Conservation (phyloP, 1,284 basidiomycete species). For the Trichosporon faecale region DNA sequence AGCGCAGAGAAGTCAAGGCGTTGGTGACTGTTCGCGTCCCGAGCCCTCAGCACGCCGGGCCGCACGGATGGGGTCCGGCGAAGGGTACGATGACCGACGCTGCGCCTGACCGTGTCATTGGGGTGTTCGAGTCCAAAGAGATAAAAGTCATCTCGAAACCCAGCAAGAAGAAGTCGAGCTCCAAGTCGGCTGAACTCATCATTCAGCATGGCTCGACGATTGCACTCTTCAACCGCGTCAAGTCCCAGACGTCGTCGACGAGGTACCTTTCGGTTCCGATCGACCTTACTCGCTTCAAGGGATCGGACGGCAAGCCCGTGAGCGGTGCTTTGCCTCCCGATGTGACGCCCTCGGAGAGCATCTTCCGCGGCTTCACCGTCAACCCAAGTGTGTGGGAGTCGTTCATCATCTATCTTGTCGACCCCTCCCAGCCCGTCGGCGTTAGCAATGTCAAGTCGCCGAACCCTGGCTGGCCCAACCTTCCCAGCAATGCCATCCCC, state of each 20-base stretch:
- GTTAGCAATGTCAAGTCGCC: conserved; percentile 73
- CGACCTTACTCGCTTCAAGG: conserved; percentile 81
- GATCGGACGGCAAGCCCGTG: conserved; percentile 79
- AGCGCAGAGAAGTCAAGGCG: conserved; percentile 76
- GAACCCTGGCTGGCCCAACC: conserved; percentile 59
- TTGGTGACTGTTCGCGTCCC: conserved; percentile 84
- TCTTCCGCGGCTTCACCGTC: conserved; percentile 51
- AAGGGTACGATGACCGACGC: conserved; percentile 60
- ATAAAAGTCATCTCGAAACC: conserved; percentile 98
- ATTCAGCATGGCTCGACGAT: conserved; percentile 94
- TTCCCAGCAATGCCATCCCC: conserved; percentile 80
- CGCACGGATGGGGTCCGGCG: conserved; percentile 30
- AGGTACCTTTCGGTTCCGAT: conserved; percentile 93
- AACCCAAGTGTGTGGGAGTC: conserved; percentile 62
- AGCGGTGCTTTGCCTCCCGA: conserved; percentile 59
- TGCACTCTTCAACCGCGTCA: conserved; percentile 87
- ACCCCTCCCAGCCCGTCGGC: conserved; percentile 70
- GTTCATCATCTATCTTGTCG: conserved; percentile 76
- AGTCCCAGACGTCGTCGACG: conserved; percentile 90
- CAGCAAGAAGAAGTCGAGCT: conserved; percentile 90
- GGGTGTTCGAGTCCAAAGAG: conserved; percentile 79
- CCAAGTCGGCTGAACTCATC: conserved; percentile 86
- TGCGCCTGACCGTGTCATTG: conserved; percentile 68
- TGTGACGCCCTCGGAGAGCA: conserved; percentile 18
- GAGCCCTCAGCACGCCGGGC: conserved; percentile 52